These are phyloP conservation scores for Ophiostoma novo-ulmi DNA, from an alignment of 2,329 filamentous ascomycete species.

Conservation along the genomic window DNA sequence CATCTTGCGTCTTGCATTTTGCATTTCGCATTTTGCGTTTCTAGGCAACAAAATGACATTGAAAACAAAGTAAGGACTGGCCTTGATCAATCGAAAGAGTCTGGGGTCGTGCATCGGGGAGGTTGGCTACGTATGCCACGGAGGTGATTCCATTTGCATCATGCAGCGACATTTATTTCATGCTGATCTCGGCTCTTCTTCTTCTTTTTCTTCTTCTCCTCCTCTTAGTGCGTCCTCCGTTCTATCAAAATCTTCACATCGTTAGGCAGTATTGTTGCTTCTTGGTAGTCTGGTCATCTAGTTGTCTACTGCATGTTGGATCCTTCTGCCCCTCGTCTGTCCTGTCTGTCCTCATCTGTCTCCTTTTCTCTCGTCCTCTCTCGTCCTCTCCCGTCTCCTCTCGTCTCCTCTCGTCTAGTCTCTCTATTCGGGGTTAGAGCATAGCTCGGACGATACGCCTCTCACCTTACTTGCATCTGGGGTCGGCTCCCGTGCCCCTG, in stretches of 20 bases:
- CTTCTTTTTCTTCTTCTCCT: neutral
- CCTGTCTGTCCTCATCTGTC: no score
- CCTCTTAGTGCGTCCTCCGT: no score
- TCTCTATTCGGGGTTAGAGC: neutral
- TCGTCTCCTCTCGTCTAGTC: neutral
- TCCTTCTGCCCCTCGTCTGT: no score
- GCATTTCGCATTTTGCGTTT: no score
- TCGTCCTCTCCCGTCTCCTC: no score
- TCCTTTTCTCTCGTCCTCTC: no score
- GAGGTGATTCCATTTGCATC: neutral
- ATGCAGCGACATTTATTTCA: neutral
- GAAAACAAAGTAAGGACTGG: neutral
- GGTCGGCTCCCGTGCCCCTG: neutral
- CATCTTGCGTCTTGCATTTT: no score
- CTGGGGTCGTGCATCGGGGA: neutral
- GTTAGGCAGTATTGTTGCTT: no score
- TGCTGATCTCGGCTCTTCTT: slow-evolving; percentile 1
- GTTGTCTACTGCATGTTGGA: neutral
- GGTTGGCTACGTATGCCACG: neutral
- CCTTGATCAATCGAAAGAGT: neutral
- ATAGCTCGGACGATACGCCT: neutral
- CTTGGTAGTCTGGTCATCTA: neutral
- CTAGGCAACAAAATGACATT: no score
- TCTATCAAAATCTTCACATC: no score
- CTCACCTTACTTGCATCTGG: neutral